Percentiles rank a stretch among this genome's conserved stretches.
These are phyloP conservation scores for Monosporascus sp. DNA, from an alignment of 2,329 filamentous ascomycete species.

Conservation along the genomic window DNA sequence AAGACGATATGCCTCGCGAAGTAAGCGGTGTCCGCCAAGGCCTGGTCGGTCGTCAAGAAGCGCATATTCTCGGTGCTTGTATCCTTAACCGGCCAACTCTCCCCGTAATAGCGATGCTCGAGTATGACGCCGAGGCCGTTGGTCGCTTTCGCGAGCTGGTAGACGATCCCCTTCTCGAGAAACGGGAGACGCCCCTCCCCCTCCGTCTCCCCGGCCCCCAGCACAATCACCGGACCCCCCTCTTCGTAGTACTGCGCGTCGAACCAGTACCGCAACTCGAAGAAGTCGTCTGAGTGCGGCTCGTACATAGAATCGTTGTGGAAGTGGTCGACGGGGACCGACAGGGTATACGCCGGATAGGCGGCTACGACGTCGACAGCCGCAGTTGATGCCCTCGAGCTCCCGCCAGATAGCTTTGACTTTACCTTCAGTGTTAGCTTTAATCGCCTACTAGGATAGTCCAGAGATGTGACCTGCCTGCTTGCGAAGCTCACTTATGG, in stretches of 20 bases:
- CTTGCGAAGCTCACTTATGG: not conserved
- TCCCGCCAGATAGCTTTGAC: not conserved
- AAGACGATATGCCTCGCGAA: slow-evolving; percentile 43
- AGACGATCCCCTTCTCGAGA: not conserved
- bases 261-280: slow-evolving; percentile 18
- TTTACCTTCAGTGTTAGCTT: not conserved
- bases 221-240: slow-evolving; percentile 14
- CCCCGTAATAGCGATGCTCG: slow-evolving; percentile 46
- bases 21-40: slow-evolving; percentile 46
- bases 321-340: slow-evolving; percentile 18
- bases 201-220: not conserved
- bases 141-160: not conserved
- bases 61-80: slow-evolving; percentile 43
- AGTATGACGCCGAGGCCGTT: slow-evolving; percentile 37
- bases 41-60: slow-evolving; percentile 47
- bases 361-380: not conserved
- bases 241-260: slow-evolving; percentile 16
- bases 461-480: not conserved
- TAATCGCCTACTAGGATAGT: not conserved
- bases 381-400: not conserved
- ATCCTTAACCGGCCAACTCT: slow-evolving; percentile 42
- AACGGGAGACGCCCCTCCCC: not conserved
- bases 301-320: slow-evolving; percentile 1
- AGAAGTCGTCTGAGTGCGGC: slow-evolving; percentile 6
- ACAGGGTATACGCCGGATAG: not conserved